Percentiles rank a stretch among this genome's conserved stretches.
Conservation (phyloP, 352 stramenopile genomes). For the Pythium vanterpoolii region DNA sequence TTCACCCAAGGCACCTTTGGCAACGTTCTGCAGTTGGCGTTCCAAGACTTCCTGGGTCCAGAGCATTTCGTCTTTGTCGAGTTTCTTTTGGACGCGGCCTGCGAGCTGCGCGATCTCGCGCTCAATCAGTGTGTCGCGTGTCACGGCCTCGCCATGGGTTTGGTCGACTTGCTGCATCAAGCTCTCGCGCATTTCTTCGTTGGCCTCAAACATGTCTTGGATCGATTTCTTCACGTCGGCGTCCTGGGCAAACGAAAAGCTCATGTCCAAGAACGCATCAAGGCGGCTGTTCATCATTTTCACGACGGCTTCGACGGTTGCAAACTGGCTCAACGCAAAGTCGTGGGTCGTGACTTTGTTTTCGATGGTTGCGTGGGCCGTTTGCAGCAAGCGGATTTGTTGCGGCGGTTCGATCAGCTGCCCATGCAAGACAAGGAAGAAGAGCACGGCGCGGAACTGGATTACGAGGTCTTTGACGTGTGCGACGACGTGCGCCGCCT, state of each 20-base stretch:
- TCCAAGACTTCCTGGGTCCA: conserved; percentile 75
- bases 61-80: conserved; percentile 73
- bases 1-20: conserved; percentile 59
- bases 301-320: conserved; percentile 45
- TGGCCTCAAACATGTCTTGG: conserved; percentile 50
- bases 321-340: conserved; percentile 50
- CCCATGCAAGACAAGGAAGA: conserved; percentile 40
- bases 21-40: conserved; percentile 58
- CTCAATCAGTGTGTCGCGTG: conserved; percentile 52
- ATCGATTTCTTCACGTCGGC: conserved; percentile 73
- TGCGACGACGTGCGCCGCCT: background rate
- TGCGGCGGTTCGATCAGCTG: conserved; percentile 38
- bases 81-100: conserved; percentile 63
- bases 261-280: conserved; percentile 63
- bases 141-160: conserved; percentile 36
- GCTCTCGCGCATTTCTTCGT: conserved; percentile 38
- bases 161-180: conserved; percentile 48
- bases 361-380: conserved; percentile 28
- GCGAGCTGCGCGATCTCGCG: conserved; percentile 60
- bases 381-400: conserved; percentile 32
- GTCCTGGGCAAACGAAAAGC: conserved; percentile 64
- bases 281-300: conserved; percentile 63
- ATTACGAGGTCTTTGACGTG: conserved; percentile 49
- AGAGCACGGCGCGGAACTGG: conserved; percentile 55
- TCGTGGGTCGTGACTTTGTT: conserved; percentile 37